These are phyloP conservation scores for Microascus cirrosus DNA, from an alignment of 2,329 filamentous ascomycete genomes.

Conservation along the genomic window DNA sequence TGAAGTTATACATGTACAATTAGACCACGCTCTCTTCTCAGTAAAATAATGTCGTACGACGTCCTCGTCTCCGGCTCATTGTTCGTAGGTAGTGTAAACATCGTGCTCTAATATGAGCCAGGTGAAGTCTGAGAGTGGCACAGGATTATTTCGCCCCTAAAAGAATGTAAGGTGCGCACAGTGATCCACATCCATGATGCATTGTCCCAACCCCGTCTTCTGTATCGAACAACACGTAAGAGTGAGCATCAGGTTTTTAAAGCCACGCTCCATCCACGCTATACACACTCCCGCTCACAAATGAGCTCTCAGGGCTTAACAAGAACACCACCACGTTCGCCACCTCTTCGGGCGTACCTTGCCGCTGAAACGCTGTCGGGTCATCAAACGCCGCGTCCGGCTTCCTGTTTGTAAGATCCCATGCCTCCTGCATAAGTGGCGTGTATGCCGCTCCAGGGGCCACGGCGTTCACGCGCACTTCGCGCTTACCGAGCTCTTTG, in stretches of 20 bases:
- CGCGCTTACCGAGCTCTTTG: constrained; percentile 27
- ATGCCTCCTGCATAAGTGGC: constrained; percentile 25
- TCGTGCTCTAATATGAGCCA: no score
- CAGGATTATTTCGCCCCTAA: no score
- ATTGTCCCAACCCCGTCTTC: no score
- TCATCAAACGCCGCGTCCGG: constrained; percentile 21
- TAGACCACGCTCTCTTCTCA: no score
- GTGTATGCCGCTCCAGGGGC: constrained; percentile 15
- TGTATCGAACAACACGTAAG: no score
- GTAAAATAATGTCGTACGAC: no score
- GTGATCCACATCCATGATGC: no score
- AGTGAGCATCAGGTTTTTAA: not conserved
- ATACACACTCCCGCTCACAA: constrained; percentile 25
- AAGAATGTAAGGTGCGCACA: no score
- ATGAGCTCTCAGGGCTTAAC: constrained; percentile 24
- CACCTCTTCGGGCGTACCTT: constrained; percentile 28
- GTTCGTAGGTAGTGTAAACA: no score
- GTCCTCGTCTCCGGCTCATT: no score
- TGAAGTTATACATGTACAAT: no score
- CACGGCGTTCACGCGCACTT: constrained; percentile 29
- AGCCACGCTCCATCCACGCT: constrained; percentile 22
- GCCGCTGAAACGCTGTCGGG: constrained; percentile 21
- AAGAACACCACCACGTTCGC: constrained; percentile 27
- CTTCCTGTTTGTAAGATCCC: constrained; percentile 13
- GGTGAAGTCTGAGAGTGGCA: no score